phyloP scores from a whole-genome alignment of 345 rosid genomes.

The Nasturtium officinale region DNA sequence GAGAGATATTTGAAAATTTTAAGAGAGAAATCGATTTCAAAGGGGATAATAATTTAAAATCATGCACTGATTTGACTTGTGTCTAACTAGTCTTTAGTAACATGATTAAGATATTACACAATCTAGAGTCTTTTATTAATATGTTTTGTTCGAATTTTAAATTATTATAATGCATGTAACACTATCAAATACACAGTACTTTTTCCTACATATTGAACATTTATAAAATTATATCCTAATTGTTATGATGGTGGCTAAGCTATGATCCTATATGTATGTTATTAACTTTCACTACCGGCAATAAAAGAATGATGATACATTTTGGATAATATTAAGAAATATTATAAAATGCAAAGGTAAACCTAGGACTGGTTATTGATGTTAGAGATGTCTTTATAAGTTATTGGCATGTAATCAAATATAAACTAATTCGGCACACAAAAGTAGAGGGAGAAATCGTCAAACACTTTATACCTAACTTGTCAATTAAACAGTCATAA shows the following conservation, averaged over 20 bases:
- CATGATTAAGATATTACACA: constrained; percentile 31
- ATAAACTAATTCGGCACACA: background rate
- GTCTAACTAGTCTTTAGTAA: constrained; percentile 29
- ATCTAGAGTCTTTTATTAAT: background rate
- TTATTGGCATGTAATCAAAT: constrained; percentile 4
- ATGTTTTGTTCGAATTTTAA: background rate
- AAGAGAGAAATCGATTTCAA: constrained; percentile 18
- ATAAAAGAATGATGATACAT: background rate
- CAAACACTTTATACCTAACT: constrained; percentile 26
- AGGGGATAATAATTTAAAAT: constrained; percentile 36
- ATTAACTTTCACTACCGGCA: background rate
- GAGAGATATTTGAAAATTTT: constrained; percentile 18
- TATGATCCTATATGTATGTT: background rate
- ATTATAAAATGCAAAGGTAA: background rate
- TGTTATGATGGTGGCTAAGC: constrained; percentile 21
- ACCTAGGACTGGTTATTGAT: background rate
- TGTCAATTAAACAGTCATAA: constrained; percentile 15
- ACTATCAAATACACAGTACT: constrained; percentile 12
- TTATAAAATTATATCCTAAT: background rate
- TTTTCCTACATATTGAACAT: constrained; percentile 17
- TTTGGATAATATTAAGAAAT: background rate
- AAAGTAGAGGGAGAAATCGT: constrained; percentile 1
- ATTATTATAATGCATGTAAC: background rate
- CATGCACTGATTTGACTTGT: constrained; percentile 35
- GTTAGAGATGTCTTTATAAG: background rate